These are phyloP conservation scores for Proliferodiscus dingleyae DNA, from an alignment of 2,329 filamentous ascomycete genomes.

Conservation along the genomic window DNA sequence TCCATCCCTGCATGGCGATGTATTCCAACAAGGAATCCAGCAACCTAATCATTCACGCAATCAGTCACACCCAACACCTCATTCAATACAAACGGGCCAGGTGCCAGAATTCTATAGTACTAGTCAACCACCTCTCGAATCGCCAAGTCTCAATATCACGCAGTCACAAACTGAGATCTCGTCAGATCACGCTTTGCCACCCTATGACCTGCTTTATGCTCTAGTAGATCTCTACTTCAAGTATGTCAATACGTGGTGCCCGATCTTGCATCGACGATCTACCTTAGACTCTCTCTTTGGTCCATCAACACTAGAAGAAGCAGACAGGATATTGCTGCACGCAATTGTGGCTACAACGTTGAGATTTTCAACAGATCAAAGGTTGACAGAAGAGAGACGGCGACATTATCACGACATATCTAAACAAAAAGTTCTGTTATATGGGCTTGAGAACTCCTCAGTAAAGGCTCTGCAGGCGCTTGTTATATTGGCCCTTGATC, in stretches of 20 bases:
- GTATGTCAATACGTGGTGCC: conserved; percentile 79
- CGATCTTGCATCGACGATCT: conserved; percentile 79
- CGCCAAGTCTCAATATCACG: conserved; percentile 52
- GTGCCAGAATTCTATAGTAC: conserved; percentile 32
- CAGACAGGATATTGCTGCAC: conserved; percentile 77
- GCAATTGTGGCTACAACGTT: conserved; percentile 86
- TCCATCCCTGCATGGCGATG: conserved; percentile 40
- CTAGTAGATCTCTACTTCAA: conserved; percentile 75
- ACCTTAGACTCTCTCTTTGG: conserved; percentile 81
- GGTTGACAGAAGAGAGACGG: conserved; percentile 68
- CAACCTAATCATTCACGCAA: conserved; percentile 23
- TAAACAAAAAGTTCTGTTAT: conserved; percentile 81
- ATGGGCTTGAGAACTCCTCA: conserved; percentile 84
- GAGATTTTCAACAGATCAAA: conserved; percentile 72
- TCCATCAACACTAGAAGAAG: conserved; percentile 68
- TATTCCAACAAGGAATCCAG: conserved; percentile 44
- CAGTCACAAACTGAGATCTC: conserved; percentile 41
- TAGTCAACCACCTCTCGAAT: conserved; percentile 43
- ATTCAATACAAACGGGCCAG: conserved; percentile 17
- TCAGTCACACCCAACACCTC: conserved; percentile 10
- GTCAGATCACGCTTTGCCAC: conserved; percentile 64
- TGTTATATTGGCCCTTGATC: conserved; percentile 79
- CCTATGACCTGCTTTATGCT: conserved; percentile 68
- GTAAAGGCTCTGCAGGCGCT: conserved; percentile 84
- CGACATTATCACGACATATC: conserved; percentile 73